Evolutionary conservation across 1,284 basidiomycete genomes (phyloP).

Genomic region (Trichosporon sp.): DNA sequence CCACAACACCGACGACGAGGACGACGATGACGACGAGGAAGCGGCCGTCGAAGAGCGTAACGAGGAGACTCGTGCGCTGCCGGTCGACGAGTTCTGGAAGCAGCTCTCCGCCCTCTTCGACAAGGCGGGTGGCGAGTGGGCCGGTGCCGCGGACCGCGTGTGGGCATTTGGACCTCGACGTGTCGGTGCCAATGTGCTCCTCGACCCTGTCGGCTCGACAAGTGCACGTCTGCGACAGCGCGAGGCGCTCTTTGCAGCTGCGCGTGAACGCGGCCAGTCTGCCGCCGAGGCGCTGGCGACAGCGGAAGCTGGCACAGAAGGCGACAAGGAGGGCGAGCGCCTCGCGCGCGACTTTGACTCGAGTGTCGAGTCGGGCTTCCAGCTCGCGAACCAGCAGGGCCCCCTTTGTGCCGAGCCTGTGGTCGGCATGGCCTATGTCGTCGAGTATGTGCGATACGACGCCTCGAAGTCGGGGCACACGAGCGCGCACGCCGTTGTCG

Average conservation of each 20-base stretch:
- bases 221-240: constrained; percentile 30
- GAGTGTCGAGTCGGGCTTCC: constrained; percentile 87
- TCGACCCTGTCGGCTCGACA: constrained; percentile 56
- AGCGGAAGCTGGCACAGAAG: constrained; percentile 26
- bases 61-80: constrained; percentile 53
- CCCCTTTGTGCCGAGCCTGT: constrained; percentile 94
- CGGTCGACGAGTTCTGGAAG: constrained; percentile 74
- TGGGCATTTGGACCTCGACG: constrained; percentile 90
- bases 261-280: constrained; percentile 39
- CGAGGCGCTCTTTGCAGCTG: constrained; percentile 38
- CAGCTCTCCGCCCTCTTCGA: constrained; percentile 62
- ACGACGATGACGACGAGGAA: constrained; percentile 26
- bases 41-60: constrained; percentile 41
- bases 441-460: constrained; percentile 60
- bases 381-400: constrained; percentile 87
- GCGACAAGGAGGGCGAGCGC: constrained; percentile 25
- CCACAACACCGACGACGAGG: constrained; percentile 5
- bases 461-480: constrained; percentile 41
- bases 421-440: constrained; percentile 85
- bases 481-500: constrained; percentile 61
- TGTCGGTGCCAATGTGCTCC: constrained; percentile 77
- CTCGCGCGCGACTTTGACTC: constrained; percentile 64
- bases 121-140: constrained; percentile 75
- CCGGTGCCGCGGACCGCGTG: constrained; percentile 62
- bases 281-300: constrained; percentile 40